Percentiles rank a stretch among this genome's conserved stretches.
These are phyloP conservation scores for Xerocomus spinulosus DNA, from an alignment of 768 basidiomycete species.

Conservation along the genomic window DNA sequence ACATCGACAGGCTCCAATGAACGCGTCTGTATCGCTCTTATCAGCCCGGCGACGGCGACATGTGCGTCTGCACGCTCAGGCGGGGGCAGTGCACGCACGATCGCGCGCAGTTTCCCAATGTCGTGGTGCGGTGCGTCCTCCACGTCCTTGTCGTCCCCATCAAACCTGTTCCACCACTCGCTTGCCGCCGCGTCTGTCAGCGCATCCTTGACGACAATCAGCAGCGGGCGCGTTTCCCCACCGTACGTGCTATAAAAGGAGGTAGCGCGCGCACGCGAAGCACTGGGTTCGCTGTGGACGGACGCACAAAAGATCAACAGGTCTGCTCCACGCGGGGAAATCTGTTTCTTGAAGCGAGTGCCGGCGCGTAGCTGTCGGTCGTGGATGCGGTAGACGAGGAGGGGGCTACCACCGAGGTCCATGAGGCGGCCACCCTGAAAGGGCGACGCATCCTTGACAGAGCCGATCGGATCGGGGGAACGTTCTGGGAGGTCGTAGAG, in stretches of 20 bases:
- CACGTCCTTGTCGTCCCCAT: constrained; percentile 6
- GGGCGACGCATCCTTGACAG: constrained; percentile 10
- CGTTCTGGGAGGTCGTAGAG: constrained; percentile 22
- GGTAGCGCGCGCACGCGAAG: constrained; percentile 10
- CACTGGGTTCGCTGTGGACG: background rate
- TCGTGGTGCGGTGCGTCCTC: background rate
- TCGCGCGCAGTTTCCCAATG: constrained; percentile 10
- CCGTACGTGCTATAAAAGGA: constrained; percentile 21
- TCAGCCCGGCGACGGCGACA: constrained; percentile 8
- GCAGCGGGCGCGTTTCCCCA: constrained; percentile 24
- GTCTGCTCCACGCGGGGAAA: constrained; percentile 21
- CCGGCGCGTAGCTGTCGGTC: constrained; percentile 22
- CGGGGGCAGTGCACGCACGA: constrained; percentile 23
- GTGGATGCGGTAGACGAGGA: constrained; percentile 18
- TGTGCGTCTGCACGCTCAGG: background rate
- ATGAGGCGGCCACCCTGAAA: constrained; percentile 21
- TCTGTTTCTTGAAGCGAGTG: constrained; percentile 21
- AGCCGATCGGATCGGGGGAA: background rate
- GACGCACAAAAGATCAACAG: constrained; percentile 24
- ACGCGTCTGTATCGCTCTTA: constrained; percentile 18
- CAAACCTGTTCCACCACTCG: constrained; percentile 19
- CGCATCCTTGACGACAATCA: constrained; percentile 23
- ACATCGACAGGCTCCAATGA: constrained; percentile 22
- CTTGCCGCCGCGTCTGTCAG: constrained; percentile 15
- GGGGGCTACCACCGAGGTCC: constrained; percentile 13